Evolutionary conservation across 2,329 filamentous ascomycete species (phyloP).

Genomic region (Colletotrichum acutatum): DNA sequence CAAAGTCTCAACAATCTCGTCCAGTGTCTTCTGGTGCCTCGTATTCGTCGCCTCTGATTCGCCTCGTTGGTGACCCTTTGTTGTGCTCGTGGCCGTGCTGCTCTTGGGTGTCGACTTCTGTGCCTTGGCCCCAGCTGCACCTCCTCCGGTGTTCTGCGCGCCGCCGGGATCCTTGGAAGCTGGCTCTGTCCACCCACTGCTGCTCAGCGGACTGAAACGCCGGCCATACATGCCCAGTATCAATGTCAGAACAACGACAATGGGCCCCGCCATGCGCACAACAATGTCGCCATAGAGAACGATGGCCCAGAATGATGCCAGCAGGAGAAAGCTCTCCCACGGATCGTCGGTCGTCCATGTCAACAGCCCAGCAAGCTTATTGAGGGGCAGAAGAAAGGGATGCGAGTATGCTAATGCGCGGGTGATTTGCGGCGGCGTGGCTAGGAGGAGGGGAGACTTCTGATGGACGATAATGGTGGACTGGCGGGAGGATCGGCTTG

Average conservation of each 20-base stretch:
- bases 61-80: conserved; percentile 53
- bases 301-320: conserved; percentile 86
- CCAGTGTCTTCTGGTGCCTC: conserved; percentile 90
- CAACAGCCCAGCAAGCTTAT: conserved; percentile 84
- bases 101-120: conserved; percentile 34
- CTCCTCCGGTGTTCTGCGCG: conserved; percentile 27
- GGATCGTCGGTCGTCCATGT: conserved; percentile 95
- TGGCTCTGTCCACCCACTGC: conserved; percentile 76
- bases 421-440: conserved; percentile 94
- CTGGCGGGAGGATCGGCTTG: conserved; percentile 72
- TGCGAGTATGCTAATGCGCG: conserved; percentile 95
- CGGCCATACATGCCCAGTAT: conserved; percentile 94
- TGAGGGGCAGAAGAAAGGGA: conserved; percentile 90
- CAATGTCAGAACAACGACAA: conserved; percentile 81
- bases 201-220: conserved; percentile 89
- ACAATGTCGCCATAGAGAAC: conserved; percentile 88
- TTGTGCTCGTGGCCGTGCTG: conserved; percentile 39
- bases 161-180: conserved; percentile 42
- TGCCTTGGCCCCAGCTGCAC: conserved; percentile 11
- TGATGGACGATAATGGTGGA: conserved; percentile 96
- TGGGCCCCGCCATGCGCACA: conserved; percentile 83
- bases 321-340: conserved; percentile 95
- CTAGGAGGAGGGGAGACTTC: conserved; percentile 91
- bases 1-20: conserved; percentile 95
- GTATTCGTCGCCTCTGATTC: conserved; percentile 71